phyloP scores from a whole-genome alignment of 1,284 basidiomycete genomes.

The Leccinum subrobustum region DNA sequence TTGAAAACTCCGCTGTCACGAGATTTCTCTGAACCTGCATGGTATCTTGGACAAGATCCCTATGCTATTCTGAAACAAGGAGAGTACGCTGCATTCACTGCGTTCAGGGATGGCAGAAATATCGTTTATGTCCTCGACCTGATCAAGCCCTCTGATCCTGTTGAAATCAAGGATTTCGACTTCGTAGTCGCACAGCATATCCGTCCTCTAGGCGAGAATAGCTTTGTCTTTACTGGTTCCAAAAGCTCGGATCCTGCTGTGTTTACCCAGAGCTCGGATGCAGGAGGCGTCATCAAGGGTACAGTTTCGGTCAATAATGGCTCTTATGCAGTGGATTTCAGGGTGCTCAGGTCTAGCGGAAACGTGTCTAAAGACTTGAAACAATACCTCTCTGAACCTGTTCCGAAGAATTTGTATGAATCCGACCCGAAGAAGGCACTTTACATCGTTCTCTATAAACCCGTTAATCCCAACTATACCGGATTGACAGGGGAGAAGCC shows the following conservation, averaged over 20 bases:
- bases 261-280: background rate
- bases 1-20: slow-evolving; percentile 42
- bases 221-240: slow-evolving; percentile 19
- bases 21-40: slow-evolving; percentile 60
- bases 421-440: slow-evolving; percentile 1
- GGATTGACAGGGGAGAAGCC: slow-evolving; percentile 19
- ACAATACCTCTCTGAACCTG: slow-evolving; percentile 18
- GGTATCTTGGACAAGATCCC: slow-evolving; percentile 49
- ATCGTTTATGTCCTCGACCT: slow-evolving; percentile 50
- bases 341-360: slow-evolving; percentile 2
- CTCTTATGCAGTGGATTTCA: background rate
- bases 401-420: background rate
- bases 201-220: slow-evolving; percentile 33
- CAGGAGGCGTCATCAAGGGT: slow-evolving; percentile 21
- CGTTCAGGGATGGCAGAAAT: slow-evolving; percentile 45
- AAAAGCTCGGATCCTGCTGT: background rate
- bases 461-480: slow-evolving; percentile 21
- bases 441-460: slow-evolving; percentile 20
- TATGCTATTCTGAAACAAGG: slow-evolving; percentile 46
- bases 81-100: slow-evolving; percentile 43
- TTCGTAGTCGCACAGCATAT: slow-evolving; percentile 47
- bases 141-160: slow-evolving; percentile 22
- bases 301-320: slow-evolving; percentile 7
- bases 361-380: background rate
- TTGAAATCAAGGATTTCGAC: slow-evolving; percentile 34